Base-by-base conservation (phyloP, 441 rosid species). In the Corymbia citriodora region DNA sequence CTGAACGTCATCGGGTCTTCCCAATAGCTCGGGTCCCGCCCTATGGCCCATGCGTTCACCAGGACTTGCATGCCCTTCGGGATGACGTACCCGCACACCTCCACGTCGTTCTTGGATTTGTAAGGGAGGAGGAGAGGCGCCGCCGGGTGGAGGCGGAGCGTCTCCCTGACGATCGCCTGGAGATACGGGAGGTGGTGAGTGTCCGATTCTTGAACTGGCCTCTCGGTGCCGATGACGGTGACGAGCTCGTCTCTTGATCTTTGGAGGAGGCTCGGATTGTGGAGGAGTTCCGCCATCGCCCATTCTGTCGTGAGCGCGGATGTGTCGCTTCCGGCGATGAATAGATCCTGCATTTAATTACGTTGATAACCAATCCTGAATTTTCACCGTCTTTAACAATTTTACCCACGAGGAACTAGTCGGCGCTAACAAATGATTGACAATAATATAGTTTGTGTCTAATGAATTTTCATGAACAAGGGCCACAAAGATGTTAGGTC, bases 91-190 rank as follows among this genome's bases (percentile, higher is more conserved):
- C 92, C 93, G 23, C 87, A 89, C 25, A 89, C 33, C 5, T 79
- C 55, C 25, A 55, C 91, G 3, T 91, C 21, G 5, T 82, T 53
- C 19, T 55, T 61, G 7, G 45, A 52, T 61, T 3, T 14, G 90
- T 49, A 92, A 18, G 92, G 92, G 33, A 92, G 10, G 10, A 94
- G 87, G 50, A 93, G 54, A 17, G 94, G 93, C 25, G 45, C 3
- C 10, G 92, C 50, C 15, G 93, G 92, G 89, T 92, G 94, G 16
- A 93, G 31, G 10, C 94, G 87, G 21, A 90, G n/a, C 7, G 91
- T 91, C 63, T 92, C 93, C 72, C 90, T 92, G 10, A 92, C 25
- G 3, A 92, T 72, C 3, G 92, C 92, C 4, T 90, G 53, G n/a
- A 91, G 48, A 27, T 93, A 89, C 0, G 36, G 88, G 1, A 92